These are phyloP conservation scores for Prinsepia uniflora DNA, from an alignment of 306 rosid genomes.

Conservation along the genomic window DNA sequence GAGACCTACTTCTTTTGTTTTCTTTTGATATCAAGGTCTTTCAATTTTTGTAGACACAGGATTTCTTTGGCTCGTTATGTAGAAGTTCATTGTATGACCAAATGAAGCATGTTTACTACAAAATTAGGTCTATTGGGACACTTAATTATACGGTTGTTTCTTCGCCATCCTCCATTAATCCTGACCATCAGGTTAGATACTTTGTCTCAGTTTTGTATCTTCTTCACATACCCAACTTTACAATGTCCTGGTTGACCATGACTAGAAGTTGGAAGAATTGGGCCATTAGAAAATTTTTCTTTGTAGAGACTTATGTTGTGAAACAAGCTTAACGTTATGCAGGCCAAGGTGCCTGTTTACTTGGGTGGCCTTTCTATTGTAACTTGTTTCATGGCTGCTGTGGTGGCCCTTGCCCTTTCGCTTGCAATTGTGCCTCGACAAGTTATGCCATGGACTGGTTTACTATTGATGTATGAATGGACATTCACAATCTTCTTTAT, in stretches of 20 bases:
- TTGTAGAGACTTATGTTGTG: slow-evolving; percentile 29
- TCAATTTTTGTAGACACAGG: slow-evolving; percentile 50
- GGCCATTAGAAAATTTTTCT: slow-evolving; percentile 8
- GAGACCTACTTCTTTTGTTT: slow-evolving; percentile 4
- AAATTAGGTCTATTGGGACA: slow-evolving; percentile 64
- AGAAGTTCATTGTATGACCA: slow-evolving; percentile 67
- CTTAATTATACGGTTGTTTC: slow-evolving; percentile 55
- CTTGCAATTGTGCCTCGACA: slow-evolving; percentile 78
- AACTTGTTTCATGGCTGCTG: slow-evolving; percentile 59
- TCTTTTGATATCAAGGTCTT: slow-evolving; percentile 19
- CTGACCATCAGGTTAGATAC: slow-evolving; percentile 57
- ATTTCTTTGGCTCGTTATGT: slow-evolving; percentile 44
- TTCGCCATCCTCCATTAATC: slow-evolving; percentile 38
- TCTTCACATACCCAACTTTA: background rate
- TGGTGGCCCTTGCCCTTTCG: slow-evolving; percentile 57
- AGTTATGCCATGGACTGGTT: slow-evolving; percentile 98
- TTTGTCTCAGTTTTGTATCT: slow-evolving; percentile 11
- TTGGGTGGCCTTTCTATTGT: slow-evolving; percentile 72
- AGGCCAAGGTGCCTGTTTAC: slow-evolving; percentile 68
- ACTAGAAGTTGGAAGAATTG: too few species aligned
- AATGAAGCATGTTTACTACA: slow-evolving; percentile 63
- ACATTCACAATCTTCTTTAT: slow-evolving; percentile 70
- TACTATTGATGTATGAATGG: slow-evolving; percentile 97
- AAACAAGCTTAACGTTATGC: slow-evolving; percentile 39
- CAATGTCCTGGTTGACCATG: background rate